Evolutionary conservation across 2,329 filamentous ascomycete species (phyloP).

Genomic region (Periconia macrospinosa): DNA sequence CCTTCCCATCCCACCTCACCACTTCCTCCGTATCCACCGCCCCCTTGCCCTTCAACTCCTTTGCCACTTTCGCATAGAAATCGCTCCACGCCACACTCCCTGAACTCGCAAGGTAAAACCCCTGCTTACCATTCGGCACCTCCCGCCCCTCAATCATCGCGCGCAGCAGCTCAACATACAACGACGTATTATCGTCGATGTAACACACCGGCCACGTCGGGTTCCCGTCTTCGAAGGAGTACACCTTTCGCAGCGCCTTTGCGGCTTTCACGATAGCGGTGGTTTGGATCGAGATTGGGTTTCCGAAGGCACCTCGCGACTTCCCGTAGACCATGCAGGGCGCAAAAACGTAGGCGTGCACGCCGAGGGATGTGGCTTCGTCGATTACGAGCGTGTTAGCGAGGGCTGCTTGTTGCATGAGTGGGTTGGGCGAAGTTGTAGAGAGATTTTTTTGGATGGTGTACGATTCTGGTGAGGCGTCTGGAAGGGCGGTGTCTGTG

Average conservation of each 20-base stretch:
- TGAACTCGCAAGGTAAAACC: slow-evolving; percentile 55
- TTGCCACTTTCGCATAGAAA: slow-evolving; percentile 52
- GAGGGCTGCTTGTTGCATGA: slow-evolving; percentile 37
- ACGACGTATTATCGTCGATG: slow-evolving; percentile 49
- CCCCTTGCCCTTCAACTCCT: slow-evolving; percentile 43
- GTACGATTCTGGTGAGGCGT: slow-evolving; percentile 50
- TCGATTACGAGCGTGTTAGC: slow-evolving; percentile 52
- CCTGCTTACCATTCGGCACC: slow-evolving; percentile 46
- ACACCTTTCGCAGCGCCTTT: slow-evolving; percentile 44
- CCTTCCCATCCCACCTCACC: slow-evolving; percentile 23
- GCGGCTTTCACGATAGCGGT: slow-evolving; percentile 53
- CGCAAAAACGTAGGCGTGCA: slow-evolving; percentile 56
- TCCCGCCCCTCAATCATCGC: slow-evolving; percentile 45
- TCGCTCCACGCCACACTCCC: slow-evolving; percentile 56
- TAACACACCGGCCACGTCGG: slow-evolving; percentile 59
- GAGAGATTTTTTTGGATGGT: slow-evolving; percentile 49
- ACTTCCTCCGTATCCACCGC: slow-evolving; percentile 46
- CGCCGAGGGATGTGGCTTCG: slow-evolving; percentile 44
- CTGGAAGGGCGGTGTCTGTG: slow-evolving; percentile 45
- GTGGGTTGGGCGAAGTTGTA: slow-evolving; percentile 3
- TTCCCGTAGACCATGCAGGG: slow-evolving; percentile 59
- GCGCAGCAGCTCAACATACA: slow-evolving; percentile 52
- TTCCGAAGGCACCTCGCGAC: slow-evolving; percentile 55
- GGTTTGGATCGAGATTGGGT: slow-evolving; percentile 56
- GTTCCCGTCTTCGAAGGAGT: slow-evolving; percentile 42